phyloP scores from a whole-genome alignment of 2,329 filamentous ascomycete species.

The Ophiostoma pallidulum region DNA sequence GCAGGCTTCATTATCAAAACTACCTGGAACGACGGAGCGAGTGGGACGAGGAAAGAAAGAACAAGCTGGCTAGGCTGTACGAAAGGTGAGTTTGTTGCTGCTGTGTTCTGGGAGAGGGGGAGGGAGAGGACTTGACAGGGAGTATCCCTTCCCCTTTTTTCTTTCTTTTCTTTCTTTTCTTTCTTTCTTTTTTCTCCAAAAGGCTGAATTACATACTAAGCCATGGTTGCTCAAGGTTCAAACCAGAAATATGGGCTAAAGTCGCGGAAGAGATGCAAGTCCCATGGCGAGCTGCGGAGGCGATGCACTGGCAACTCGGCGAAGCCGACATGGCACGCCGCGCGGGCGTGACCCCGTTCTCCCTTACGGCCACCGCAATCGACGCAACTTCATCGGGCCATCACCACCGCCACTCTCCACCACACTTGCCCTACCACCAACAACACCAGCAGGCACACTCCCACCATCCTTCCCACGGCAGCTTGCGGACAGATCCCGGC shows the following conservation, averaged over 20 bases:
- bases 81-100: constrained; percentile 57
- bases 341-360: constrained; percentile 82
- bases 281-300: constrained; percentile 90
- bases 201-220: too few relatives aligned
- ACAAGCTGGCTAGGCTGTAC: constrained; percentile 88
- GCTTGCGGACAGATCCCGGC: constrained; percentile 31
- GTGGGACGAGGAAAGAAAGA: constrained; percentile 97
- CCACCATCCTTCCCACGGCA: constrained; percentile 27
- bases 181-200: too few relatives aligned
- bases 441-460: constrained; percentile 20
- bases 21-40: constrained; percentile 87
- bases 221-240: constrained; percentile 85
- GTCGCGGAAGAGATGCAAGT: constrained; percentile 91
- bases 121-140: too few relatives aligned
- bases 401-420: constrained; percentile 29
- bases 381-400: constrained; percentile 25
- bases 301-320: constrained; percentile 96
- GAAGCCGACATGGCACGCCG: constrained; percentile 89
- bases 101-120: too few relatives aligned
- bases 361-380: constrained; percentile 45
- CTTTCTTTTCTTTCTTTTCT: too few relatives aligned
- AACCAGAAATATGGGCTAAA: constrained; percentile 95
- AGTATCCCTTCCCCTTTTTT: too few relatives aligned
- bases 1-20: constrained; percentile 91
- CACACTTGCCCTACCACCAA: constrained; percentile 17